phyloP scores from a whole-genome alignment of 2,329 filamentous ascomycete genomes.

The Fusarium sp. region DNA sequence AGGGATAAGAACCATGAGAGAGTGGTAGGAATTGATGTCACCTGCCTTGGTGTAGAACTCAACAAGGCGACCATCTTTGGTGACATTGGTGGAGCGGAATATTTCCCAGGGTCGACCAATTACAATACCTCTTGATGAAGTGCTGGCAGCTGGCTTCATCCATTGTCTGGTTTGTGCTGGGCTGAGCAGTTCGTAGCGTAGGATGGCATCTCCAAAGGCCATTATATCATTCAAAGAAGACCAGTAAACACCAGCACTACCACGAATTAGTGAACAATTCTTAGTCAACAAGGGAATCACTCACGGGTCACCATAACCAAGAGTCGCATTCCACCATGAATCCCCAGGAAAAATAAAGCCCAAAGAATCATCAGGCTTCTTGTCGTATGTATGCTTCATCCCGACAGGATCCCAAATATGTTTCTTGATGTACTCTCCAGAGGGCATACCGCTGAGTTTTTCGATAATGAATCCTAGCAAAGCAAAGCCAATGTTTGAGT shows the following conservation, averaged over 20 bases:
- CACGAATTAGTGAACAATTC: fast-evolving
- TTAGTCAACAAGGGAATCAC: neutral
- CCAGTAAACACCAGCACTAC: constrained; percentile 17
- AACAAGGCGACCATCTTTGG: constrained; percentile 23
- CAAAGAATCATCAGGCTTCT: constrained; percentile 4
- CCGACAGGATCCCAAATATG: constrained; percentile 15
- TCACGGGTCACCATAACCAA: constrained; percentile 23
- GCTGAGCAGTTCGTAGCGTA: neutral
- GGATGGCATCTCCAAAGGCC: constrained; percentile 11
- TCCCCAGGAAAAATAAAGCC: constrained; percentile 12
- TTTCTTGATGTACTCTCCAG: constrained; percentile 16
- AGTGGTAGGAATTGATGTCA: constrained; percentile 18
- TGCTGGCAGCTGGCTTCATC: constrained; percentile 13
- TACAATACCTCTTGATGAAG: constrained; percentile 8
- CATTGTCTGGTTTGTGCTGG: constrained; percentile 12
- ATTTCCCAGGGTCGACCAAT: constrained; percentile 19
- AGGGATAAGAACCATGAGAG: neutral
- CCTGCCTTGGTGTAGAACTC: constrained; percentile 30
- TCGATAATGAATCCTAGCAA: constrained; percentile 19
- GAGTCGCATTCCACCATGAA: constrained; percentile 26
- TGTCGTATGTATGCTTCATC: constrained; percentile 5
- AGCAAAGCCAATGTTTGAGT: constrained; percentile 11
- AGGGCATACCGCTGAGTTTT: constrained; percentile 18
- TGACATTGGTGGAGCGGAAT: constrained; percentile 18
- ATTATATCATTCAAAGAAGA: constrained; percentile 16